Evolutionary conservation across 2,329 filamentous ascomycete genomes (phyloP), one percentile per base, ranked within the genome.

Genomic region (Mycosphaerella arachidis): DNA sequence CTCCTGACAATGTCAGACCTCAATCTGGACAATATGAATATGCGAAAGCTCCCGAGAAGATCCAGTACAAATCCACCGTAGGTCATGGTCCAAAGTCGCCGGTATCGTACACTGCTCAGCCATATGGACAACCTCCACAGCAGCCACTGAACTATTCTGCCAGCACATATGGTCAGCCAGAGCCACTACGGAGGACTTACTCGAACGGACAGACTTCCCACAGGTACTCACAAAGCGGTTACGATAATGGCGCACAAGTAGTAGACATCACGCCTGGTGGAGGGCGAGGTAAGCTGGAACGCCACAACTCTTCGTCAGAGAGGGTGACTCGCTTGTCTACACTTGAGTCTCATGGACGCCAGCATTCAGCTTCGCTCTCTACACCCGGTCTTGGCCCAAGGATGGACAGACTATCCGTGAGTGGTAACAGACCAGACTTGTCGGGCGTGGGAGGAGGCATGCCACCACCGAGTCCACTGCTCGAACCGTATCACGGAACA

Each of bases 401-500:
- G 40, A 78, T 79, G 77, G 74, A 78, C 55, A 73, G 77, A 51
- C 72, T 81, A 29, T 79, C 78, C 1, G 78, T 81, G 31, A 78
- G 76, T 60, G 78, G 78, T 8, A 76, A 76, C 60, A 70, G 77
- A 48, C 76, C 76, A 27, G 73, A 78, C 57, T 62, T 77, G 18
- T 69, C 76, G 18, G 72, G 67, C 10, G 70, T 73, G 6, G 67
- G 61, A 43, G 73, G 71, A 20, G 75, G 71, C 35, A 72, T 81
- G 48, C 83, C 91, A 1, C 91, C 92, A 0, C 85, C 85, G 0
- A 96, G 91, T 63, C 94, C 93, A 0, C 80, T 97, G 53, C 84
- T 96, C 1, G 93, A 97, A 76, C 88, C 94, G 0, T 97, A 97
- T 75, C 89, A 88, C 63, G 93, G 93, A 43, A 96, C 92, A 0